phyloP scores from a whole-genome alignment of 768 basidiomycete genomes.

The Polyporus arcularius region DNA sequence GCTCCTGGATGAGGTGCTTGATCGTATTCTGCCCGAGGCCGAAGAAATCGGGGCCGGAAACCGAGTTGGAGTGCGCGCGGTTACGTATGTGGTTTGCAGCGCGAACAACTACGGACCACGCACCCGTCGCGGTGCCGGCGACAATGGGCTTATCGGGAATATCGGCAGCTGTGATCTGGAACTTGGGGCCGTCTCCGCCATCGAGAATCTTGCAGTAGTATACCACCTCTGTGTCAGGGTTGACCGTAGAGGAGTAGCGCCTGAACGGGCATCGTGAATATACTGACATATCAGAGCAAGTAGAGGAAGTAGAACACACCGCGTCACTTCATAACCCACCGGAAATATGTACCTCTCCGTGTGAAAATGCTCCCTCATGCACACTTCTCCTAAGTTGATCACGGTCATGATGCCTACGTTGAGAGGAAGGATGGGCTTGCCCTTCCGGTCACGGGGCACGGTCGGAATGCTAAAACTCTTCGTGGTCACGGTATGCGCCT shows the following conservation, averaged over 20 bases:
- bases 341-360: conserved; percentile 90
- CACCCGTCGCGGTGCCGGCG: conserved; percentile 86
- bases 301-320: conserved; percentile 44
- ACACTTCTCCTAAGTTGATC: conserved; percentile 70
- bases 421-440: conserved; percentile 72
- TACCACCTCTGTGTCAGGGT: conserved; percentile 65
- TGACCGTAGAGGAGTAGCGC: conserved; percentile 76
- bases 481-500: conserved; percentile 79
- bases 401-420: conserved; percentile 90
- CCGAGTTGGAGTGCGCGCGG: conserved; percentile 82
- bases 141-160: conserved; percentile 70
- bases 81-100: conserved; percentile 81
- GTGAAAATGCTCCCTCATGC: conserved; percentile 83
- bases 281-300: background rate
- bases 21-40: conserved; percentile 86
- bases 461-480: conserved; percentile 77
- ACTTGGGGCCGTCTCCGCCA: conserved; percentile 83
- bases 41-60: conserved; percentile 88
- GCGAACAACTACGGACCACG: conserved; percentile 83
- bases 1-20: conserved; percentile 87
- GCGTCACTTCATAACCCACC: conserved; percentile 80
- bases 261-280: conserved; percentile 37
- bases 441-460: conserved; percentile 73
- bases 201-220: conserved; percentile 86
- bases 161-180: conserved; percentile 79